Conservation (phyloP, 2,329 filamentous ascomycete genomes). For the Aspergillus pseudoterreus region DNA sequence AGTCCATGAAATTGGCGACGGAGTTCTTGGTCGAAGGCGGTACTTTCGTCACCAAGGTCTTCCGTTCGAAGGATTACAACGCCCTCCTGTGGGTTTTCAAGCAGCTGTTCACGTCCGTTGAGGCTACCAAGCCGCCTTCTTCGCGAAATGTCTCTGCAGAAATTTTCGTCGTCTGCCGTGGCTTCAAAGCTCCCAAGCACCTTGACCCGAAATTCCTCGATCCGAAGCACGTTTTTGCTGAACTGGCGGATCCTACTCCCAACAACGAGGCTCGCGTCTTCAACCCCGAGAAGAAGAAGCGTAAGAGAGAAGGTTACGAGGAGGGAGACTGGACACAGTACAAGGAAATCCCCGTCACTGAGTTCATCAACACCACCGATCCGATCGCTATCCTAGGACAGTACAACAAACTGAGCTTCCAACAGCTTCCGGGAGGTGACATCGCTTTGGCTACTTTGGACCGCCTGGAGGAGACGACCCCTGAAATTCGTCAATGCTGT, state of each 20-base stretch:
- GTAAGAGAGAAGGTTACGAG: slow-evolving; percentile 96
- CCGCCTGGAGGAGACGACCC: slow-evolving; percentile 80
- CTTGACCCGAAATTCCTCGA: slow-evolving; percentile 93
- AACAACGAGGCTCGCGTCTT: slow-evolving; percentile 98
- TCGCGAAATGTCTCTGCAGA: slow-evolving; percentile 95
- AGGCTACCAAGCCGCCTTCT: slow-evolving; percentile 94
- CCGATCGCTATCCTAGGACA: slow-evolving; percentile 87
- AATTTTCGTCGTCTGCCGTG: slow-evolving; percentile 95
- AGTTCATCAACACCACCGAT: slow-evolving; percentile 91
- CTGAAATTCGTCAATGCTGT: slow-evolving; percentile 75
- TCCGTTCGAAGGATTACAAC: slow-evolving; percentile 96
- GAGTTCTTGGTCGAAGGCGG: slow-evolving; percentile 88
- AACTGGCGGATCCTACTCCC: slow-evolving; percentile 76
- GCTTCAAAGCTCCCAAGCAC: slow-evolving; percentile 90
- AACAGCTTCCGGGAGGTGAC: slow-evolving; percentile 75
- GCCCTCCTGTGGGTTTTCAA: slow-evolving; percentile 95
- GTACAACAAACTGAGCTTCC: slow-evolving; percentile 79
- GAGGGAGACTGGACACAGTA: slow-evolving; percentile 92
- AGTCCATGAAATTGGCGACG: slow-evolving; percentile 87
- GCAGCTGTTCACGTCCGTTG: slow-evolving; percentile 90
- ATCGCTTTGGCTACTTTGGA: slow-evolving; percentile 82
- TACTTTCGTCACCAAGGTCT: slow-evolving; percentile 95
- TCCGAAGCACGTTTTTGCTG: slow-evolving; percentile 83
- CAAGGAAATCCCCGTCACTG: slow-evolving; percentile 81
- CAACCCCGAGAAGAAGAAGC: slow-evolving; percentile 95